Conservation (phyloP, 2,329 filamentous ascomycete genomes). For the Colletotrichum costaricense region DNA sequence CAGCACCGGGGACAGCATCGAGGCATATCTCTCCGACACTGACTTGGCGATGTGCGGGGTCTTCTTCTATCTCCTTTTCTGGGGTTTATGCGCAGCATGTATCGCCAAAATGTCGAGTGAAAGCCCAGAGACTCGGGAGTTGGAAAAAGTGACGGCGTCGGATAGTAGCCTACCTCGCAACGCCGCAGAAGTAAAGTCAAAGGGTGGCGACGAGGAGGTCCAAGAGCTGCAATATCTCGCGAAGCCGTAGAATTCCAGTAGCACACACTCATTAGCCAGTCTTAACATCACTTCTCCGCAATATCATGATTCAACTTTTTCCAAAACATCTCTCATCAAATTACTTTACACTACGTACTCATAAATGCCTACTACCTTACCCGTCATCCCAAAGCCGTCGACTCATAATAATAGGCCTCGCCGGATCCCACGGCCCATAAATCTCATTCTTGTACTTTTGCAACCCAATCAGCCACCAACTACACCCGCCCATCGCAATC, state of each 20-base stretch:
- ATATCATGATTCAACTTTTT: not conserved
- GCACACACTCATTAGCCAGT: too few species aligned
- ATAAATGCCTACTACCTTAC: not conserved
- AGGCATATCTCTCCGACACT: too few species aligned
- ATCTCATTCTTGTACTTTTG: slow-evolving; percentile 99
- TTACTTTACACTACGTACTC: not conserved
- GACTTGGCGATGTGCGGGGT: too few species aligned
- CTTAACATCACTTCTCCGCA: not conserved
- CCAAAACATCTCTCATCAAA: not conserved
- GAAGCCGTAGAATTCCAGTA: not conserved
- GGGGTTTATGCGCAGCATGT: not conserved
- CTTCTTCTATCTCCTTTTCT: not conserved
- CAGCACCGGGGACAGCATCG: too few species aligned
- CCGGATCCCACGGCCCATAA: slow-evolving; percentile 96
- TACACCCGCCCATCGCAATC: slow-evolving; percentile 89
- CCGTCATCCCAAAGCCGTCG: slow-evolving; percentile 65
- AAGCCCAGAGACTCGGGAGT: not conserved
- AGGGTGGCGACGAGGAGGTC: not conserved
- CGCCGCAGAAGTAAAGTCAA: not conserved
- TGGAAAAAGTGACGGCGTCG: not conserved
- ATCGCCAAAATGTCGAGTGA: not conserved
- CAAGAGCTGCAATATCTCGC: not conserved
- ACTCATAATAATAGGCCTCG: slow-evolving; percentile 85
- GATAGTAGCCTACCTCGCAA: not conserved
- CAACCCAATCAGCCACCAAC: slow-evolving; percentile 96